phyloP scores from a whole-genome alignment of 345 rosid genomes.

The Excoecaria agallocha region DNA sequence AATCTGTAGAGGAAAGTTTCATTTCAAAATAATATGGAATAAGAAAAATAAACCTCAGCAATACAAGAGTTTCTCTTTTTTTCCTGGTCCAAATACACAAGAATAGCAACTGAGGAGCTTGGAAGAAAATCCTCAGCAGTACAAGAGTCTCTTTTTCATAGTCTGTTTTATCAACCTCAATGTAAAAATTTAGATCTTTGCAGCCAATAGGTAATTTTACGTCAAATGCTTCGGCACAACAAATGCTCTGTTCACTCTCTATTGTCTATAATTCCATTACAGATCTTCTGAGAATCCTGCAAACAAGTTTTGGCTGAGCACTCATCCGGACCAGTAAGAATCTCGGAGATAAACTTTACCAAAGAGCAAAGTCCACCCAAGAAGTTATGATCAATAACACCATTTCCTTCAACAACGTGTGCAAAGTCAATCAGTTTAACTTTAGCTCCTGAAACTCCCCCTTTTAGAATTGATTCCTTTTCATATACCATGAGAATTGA shows the following conservation, averaged over 20 bases:
- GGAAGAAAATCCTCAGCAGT: too few species aligned
- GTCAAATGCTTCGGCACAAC: background rate
- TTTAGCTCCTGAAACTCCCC: conserved; percentile 36
- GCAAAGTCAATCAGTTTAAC: conserved; percentile 93
- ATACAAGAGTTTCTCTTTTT: background rate
- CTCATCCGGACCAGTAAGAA: conserved; percentile 47
- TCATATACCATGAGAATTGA: conserved; percentile 76
- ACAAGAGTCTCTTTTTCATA: too few species aligned
- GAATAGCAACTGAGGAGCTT: background rate
- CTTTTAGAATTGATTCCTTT: conserved; percentile 43
- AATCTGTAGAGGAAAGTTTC: too few species aligned
- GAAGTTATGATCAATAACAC: conserved; percentile 90
- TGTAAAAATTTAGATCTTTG: too few species aligned
- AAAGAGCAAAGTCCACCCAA: conserved; percentile 91
- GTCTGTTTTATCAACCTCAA: conserved; percentile 4
- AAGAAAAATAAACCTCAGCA: background rate
- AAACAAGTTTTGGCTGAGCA: conserved; percentile 20
- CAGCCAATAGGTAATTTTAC: background rate
- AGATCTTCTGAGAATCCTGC: conserved; percentile 26
- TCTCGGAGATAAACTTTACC: conserved; percentile 70
- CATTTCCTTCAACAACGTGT: conserved; percentile 78
- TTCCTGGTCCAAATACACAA: background rate
- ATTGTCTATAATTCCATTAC: conserved; percentile 9
- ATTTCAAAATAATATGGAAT: background rate
- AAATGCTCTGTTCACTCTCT: conserved; percentile 2